Base-by-base conservation (phyloP, 2,329 filamentous ascomycete species). In the Xylariaceae sp. region DNA sequence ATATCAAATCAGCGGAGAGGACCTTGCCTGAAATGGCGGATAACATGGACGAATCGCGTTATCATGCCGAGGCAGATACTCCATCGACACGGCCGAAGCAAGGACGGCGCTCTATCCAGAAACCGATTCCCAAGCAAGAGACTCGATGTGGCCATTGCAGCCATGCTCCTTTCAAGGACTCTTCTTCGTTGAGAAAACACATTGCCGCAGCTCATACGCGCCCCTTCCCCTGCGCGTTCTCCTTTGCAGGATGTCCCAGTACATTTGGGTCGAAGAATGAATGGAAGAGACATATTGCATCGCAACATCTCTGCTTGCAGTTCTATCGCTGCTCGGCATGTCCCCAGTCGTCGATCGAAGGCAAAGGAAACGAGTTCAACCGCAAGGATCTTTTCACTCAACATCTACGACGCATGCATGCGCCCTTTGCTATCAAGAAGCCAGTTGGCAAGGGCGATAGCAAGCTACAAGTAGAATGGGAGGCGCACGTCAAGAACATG, bases 311-410 rank as follows among this genome's bases (percentile, higher is more conserved):
- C 18, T 87, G 85, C 64, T 71, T 88, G 15, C 81, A 82, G 53
- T 87, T 82, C 65, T 88, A 87, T 66, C 80, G 85, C 17, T 88
- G 85, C 64, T 87, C 85, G 0, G 77, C 80, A 1, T 88, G 85
- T 60, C 80, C 83, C 0, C 75, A 77, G 61, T 76, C 71, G 58
- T 74, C 74, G 1, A 70, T 72, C 3, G 75, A 78, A 61, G 76
- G 75, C 17, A 77, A 78, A 59, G 75, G 76, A 1, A 78, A 78
- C 62, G 85, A 88, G 72, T 97, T 97, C 75, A 97, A 97, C 73
- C 88, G 93, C 68, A 97, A 96, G 73, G 93, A 97, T 71, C 83
- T 99, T 10, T 99, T 97, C 73, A 93, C 90, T 0, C 93, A 97
- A 71, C 93, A 99, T 69, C 82, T 96, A 11, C 88, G 92, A 11